These are phyloP conservation scores for Boletus barrowsii DNA, from an alignment of 768 basidiomycete genomes.

Conservation along the genomic window DNA sequence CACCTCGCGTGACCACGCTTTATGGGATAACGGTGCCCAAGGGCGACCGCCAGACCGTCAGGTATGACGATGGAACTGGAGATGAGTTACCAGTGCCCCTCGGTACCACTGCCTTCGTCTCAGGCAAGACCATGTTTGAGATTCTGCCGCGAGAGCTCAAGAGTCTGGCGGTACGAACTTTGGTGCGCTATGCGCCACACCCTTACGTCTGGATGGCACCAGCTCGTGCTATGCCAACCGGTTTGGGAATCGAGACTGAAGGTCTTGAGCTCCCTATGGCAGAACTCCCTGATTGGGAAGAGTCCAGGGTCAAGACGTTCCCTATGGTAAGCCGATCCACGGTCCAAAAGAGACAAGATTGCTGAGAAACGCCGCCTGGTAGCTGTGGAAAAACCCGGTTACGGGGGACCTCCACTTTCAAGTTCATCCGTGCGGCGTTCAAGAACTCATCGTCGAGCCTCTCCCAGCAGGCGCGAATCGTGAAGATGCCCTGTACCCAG, in stretches of 20 bases:
- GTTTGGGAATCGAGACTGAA: conserved; percentile 79
- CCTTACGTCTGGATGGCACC: conserved; percentile 91
- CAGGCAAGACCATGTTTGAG: conserved; percentile 82
- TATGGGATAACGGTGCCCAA: conserved; percentile 73
- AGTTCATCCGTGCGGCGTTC: conserved; percentile 79
- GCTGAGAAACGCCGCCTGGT: neutral
- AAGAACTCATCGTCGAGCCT: conserved; percentile 68
- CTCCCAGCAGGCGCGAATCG: conserved; percentile 58
- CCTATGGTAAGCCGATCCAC: conserved; percentile 48
- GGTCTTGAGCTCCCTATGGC: conserved; percentile 62
- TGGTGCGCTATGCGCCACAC: conserved; percentile 78
- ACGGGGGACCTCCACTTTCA: conserved; percentile 83
- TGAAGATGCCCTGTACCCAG: conserved; percentile 73
- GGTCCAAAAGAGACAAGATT: neutral
- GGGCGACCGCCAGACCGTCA: conserved; percentile 58
- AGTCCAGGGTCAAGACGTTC: conserved; percentile 66
- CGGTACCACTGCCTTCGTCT: conserved; percentile 83
- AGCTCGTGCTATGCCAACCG: conserved; percentile 69
- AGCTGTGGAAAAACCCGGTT: conserved; percentile 92
- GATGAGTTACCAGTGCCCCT: conserved; percentile 81
- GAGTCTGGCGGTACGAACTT: conserved; percentile 74
- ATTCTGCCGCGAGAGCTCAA: conserved; percentile 68
- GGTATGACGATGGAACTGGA: conserved; percentile 86
- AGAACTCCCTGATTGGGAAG: conserved; percentile 82
- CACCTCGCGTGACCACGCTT: conserved; percentile 82